Evolutionary conservation across 441 rosid species (phyloP), one percentile per base, ranked within the genome.

Genomic region (Aquilaria agallochum): DNA sequence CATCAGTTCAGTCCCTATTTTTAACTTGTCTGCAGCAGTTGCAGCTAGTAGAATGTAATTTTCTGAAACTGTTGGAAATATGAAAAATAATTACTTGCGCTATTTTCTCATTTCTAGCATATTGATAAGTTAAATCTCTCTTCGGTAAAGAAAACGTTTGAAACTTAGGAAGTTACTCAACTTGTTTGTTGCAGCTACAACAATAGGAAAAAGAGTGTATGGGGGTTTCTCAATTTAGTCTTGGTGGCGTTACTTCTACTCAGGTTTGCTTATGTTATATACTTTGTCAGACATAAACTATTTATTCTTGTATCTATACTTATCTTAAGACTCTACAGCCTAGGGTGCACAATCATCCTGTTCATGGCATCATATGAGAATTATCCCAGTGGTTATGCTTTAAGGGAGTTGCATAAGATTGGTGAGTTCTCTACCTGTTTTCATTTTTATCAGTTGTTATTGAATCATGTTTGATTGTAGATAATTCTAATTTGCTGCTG

Each of bases 21-120:
- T 95, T 78, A 95, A 95, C 86, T 83, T 95, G 66, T 85, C 92
- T 32, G 98, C 98, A 5, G 98, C 97, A 61, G 79, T 88, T 76
- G 86, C 92, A 72, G 98, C 91, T 55, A 88, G 78, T 82, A 81
- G 96, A 76, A 81, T 95, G 96, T 91, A 87, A 55, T 76, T 61
- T 31, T 15, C 57, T 13, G 20, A 13, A 32, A 31, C 52, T 40
- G 9, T 58, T 51, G 56, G 44, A 56, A 48, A 34, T 34, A 20
- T 20, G 27, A 20, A 20, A 20, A 4, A 52, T 52, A 11, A 20
- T 52, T 51, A 51, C n/a, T 30, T 51, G 9, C n/a, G 54, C 9
- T 30, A 51, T n/a, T 51, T 51, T 51, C 54, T 51, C 27, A 0
- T 1, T 9, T 40, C 45, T 2, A 0, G 45, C 27, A 20, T 20